Percentiles rank a stretch among this genome's conserved stretches.
These are phyloP conservation scores for Alternaria gaisen DNA, from an alignment of 2,329 filamentous ascomycete genomes.

Conservation along the genomic window DNA sequence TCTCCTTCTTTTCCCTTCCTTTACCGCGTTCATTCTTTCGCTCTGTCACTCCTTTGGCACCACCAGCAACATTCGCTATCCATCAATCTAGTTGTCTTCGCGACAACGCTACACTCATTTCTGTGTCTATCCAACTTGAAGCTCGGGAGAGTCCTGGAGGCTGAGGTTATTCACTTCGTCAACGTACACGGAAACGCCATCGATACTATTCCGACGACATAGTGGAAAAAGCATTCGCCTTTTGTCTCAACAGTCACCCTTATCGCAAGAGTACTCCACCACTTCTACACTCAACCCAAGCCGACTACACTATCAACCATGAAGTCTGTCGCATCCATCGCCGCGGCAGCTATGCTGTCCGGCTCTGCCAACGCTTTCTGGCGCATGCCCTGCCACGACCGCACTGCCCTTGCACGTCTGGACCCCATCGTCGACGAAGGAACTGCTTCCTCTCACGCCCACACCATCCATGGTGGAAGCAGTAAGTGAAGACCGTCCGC, in stretches of 20 bases:
- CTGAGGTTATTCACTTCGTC: slow-evolving; percentile 24
- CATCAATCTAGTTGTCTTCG: slow-evolving; percentile 22
- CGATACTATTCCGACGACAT: background rate
- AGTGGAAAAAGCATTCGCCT: slow-evolving; percentile 12
- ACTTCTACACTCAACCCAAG: slow-evolving; percentile 9
- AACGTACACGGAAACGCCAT: slow-evolving; percentile 11
- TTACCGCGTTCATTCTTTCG: slow-evolving; percentile 39
- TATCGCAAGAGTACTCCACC: slow-evolving; percentile 8
- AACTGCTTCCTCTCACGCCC: slow-evolving; percentile 40
- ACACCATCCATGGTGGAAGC: slow-evolving; percentile 48
- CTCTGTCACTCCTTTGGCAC: slow-evolving; percentile 35
- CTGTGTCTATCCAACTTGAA: slow-evolving; percentile 31
- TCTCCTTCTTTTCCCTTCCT: slow-evolving; percentile 32
- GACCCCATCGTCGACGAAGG: slow-evolving; percentile 56
- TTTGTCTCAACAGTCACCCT: slow-evolving; percentile 8
- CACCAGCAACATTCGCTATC: slow-evolving; percentile 38
- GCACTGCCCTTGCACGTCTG: slow-evolving; percentile 66
- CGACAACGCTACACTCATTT: slow-evolving; percentile 40
- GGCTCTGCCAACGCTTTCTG: slow-evolving; percentile 69
- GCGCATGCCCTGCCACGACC: slow-evolving; percentile 72
- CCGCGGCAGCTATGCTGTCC: slow-evolving; percentile 45
- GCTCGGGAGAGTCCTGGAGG: slow-evolving; percentile 38
- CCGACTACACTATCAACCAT: slow-evolving; percentile 27
- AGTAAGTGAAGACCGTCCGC: slow-evolving; percentile 63
- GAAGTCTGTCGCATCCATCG: slow-evolving; percentile 42